Conservation (phyloP, 371 early-diverging fungal genomes). For the Rhizopus stolonifer region DNA sequence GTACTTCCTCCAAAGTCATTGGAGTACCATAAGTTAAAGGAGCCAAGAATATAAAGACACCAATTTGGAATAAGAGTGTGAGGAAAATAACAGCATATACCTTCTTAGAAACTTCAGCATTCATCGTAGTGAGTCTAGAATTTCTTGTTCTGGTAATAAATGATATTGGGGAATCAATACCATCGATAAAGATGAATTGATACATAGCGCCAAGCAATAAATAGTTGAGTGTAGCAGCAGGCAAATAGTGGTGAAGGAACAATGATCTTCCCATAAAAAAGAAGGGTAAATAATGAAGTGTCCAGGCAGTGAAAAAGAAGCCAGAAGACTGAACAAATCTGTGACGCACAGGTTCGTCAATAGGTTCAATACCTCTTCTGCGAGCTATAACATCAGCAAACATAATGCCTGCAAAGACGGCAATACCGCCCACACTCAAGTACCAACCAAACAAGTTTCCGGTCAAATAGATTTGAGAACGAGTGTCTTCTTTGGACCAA, state of each 20-base stretch:
- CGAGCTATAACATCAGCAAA: slow-evolving; percentile 67
- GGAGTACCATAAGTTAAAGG: slow-evolving; percentile 71
- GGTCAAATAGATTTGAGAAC: slow-evolving; percentile 92
- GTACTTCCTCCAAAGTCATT: slow-evolving; percentile 56
- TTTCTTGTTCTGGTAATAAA: slow-evolving; percentile 28
- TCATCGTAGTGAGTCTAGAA: slow-evolving; percentile 29
- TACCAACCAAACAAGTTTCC: slow-evolving; percentile 98
- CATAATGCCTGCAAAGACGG: slow-evolving; percentile 57
- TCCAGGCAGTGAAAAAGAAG: slow-evolving; percentile 85
- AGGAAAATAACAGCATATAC: slow-evolving; percentile 40
- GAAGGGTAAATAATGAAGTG: slow-evolving; percentile 94
- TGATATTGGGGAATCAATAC: slow-evolving; percentile 59
- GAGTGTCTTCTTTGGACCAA: slow-evolving; percentile 76
- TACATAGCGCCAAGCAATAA: slow-evolving; percentile 68
- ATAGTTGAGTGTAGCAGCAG: slow-evolving; percentile 82
- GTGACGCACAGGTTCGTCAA: slow-evolving; percentile 58
- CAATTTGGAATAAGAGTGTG: slow-evolving; percentile 46
- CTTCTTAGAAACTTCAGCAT: slow-evolving; percentile 24
- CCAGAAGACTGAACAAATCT: slow-evolving; percentile 69
- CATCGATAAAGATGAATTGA: slow-evolving; percentile 65
- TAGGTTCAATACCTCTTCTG: slow-evolving; percentile 71
- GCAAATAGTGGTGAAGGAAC: slow-evolving; percentile 98
- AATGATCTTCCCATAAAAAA: slow-evolving; percentile 94
- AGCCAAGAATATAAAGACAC: slow-evolving; percentile 58
- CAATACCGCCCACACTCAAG: slow-evolving; percentile 54